Evolutionary conservation across 2,329 filamentous ascomycete species (phyloP), one percentile per base, ranked within the genome.

Genomic region (Furcasterigmium sp.): DNA sequence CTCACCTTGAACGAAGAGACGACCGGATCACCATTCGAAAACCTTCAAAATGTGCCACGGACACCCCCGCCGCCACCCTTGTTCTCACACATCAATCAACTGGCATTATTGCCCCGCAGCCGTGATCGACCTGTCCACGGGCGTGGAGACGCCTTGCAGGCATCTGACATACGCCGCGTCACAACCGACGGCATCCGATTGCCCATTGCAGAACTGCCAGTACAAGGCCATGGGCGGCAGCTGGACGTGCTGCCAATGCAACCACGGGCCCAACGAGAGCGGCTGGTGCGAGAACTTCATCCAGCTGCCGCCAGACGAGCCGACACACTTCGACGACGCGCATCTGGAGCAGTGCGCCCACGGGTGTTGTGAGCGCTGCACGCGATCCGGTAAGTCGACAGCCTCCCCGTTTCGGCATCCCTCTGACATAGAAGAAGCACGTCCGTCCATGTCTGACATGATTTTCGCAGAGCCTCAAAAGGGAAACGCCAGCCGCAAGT

Each of bases 201-300:
- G 76, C 41, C 71, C 72, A 11, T 58, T 79, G 17, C 62, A 67
- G 47, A 69, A 73, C 52, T 80, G 76, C 54, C 63, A 70, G 49
- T 79, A 71, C 57, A 67, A 67, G 43, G 63, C 65, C 38, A 65
- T 75, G 28, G 71, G 67, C 30, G 68, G 72, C 15, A 65, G 57
- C 23, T 79, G 76, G 76, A 68, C 61, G n/a, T 80, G 76, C 50
- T 80, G 76, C 56, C 53, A 64, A 26, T 80, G 76, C 51, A 60
- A 67, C 3, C 63, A 71, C 30, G 72, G 72, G 0, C 70, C 73
- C 15, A 78, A 80, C 52, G 67, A 58, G 2, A 61, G 66, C 46
- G 76, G 75, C 7, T 79, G 75, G 75, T 80, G 76, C 54, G 65
- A 62, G 9, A 40, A 40, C 18, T 32, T 40, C 11, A 67, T 65